These are phyloP conservation scores for Thalassia testudinum DNA, from an alignment of 116 monocot genomes.

Conservation along the genomic window DNA sequence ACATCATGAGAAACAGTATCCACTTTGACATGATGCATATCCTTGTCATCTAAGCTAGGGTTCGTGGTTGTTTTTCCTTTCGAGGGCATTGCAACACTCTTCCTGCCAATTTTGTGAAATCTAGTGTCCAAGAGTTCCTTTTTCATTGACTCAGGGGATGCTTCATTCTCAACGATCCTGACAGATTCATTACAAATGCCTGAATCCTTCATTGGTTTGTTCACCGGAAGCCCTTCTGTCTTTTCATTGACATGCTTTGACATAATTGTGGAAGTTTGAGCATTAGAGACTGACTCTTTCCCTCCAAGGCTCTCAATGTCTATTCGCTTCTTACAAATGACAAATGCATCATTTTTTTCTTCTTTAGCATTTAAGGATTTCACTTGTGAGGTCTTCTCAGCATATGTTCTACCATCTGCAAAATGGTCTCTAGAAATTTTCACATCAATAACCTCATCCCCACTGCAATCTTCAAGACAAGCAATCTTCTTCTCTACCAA, in stretches of 20 bases:
- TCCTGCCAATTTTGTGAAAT: background rate
- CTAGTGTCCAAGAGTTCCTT: background rate
- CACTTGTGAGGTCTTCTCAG: constrained; percentile 2
- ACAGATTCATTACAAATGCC: constrained; percentile 9
- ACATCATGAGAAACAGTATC: background rate
- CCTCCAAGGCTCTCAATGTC: background rate
- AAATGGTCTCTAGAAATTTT: constrained; percentile 18
- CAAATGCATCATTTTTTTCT: no score
- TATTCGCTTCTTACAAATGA: constrained; percentile 13
- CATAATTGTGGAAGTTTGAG: background rate
- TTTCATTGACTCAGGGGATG: background rate
- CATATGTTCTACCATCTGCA: constrained; percentile 11
- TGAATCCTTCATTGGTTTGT: constrained; percentile 10
- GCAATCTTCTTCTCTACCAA: constrained; percentile 30
- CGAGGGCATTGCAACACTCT: background rate
- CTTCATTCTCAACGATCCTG: constrained; percentile 15
- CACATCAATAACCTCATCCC: constrained; percentile 4
- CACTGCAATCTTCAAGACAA: constrained; percentile 15
- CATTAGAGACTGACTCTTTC: background rate
- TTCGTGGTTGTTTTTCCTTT: background rate
- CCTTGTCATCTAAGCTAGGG: background rate
- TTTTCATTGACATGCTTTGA: background rate
- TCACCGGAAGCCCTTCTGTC: background rate
- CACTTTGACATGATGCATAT: background rate
- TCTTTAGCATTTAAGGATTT: constrained; percentile 1